Evolutionary conservation across 306 rosid genomes (phyloP).

Genomic region (Quercus robur): DNA sequence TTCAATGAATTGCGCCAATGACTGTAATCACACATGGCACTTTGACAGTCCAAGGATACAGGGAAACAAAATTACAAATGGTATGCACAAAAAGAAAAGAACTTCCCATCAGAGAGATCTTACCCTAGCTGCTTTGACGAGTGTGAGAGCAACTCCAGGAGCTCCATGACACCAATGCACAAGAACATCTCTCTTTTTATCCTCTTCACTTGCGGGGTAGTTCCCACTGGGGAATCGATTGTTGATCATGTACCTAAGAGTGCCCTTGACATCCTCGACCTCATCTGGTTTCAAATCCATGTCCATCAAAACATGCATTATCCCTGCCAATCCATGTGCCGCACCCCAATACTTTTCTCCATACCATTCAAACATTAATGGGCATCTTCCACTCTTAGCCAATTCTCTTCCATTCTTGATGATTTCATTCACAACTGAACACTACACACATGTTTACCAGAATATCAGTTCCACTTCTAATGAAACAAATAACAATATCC

Average conservation of each 20-base stretch:
- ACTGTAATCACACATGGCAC: not conserved
- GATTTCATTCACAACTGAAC: conserved; percentile 47
- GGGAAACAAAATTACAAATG: not conserved
- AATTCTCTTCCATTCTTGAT: conserved; percentile 57
- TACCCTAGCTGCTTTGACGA: conserved; percentile 80
- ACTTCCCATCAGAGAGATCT: not conserved
- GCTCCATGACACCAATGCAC: conserved; percentile 94
- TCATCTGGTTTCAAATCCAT: conserved; percentile 67
- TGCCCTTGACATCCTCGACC: conserved; percentile 58
- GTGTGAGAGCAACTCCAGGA: conserved; percentile 73
- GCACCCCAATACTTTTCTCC: conserved; percentile 84
- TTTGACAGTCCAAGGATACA: conserved; percentile 2
- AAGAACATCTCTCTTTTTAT: conserved; percentile 48
- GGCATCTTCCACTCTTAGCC: conserved; percentile 49
- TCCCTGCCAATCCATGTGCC: conserved; percentile 85
- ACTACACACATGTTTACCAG: conserved; percentile 28
- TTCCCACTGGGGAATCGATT: conserved; percentile 59
- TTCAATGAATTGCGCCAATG: not conserved
- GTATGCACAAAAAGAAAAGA: not conserved
- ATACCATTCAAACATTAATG: conserved; percentile 78
- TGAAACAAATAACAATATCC: conserved; percentile 9
- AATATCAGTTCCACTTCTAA: not conserved
- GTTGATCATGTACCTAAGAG: conserved; percentile 62
- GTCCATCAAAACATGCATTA: conserved; percentile 73
- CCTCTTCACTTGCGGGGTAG: conserved; percentile 61